Percentiles rank a stretch among this genome's conserved stretches.
These are phyloP conservation scores for Oryza australiensis DNA, from an alignment of 176 grass and related monocot species.

Conservation along the genomic window DNA sequence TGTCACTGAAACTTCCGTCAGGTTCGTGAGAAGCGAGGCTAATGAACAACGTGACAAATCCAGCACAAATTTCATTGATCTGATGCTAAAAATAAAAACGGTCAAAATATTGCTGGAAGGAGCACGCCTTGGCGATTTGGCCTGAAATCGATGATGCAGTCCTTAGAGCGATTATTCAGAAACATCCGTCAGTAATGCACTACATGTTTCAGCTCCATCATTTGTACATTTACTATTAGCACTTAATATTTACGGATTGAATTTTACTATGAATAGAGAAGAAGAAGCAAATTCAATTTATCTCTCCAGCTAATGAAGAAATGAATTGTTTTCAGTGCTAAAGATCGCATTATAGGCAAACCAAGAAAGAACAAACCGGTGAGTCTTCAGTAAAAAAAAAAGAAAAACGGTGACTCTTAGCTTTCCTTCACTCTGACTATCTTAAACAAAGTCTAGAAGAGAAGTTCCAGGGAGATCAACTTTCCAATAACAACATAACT, in stretches of 20 bases:
- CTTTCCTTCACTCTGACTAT: background rate
- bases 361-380: background rate
- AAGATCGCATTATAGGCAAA: background rate
- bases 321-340: background rate
- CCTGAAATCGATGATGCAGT: background rate
- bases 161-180: background rate
- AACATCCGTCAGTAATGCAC: background rate
- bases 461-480: background rate
- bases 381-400: background rate
- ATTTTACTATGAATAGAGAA: background rate
- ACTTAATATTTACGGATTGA: background rate
- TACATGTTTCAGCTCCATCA: background rate
- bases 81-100: background rate
- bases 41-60: background rate
- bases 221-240: background rate
- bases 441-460: background rate
- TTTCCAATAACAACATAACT: background rate
- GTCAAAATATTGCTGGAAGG: background rate
- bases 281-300: background rate
- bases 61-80: background rate
- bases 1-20: slow-evolving; percentile 28
- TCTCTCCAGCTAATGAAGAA: background rate
- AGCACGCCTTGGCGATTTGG: background rate
- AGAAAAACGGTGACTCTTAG: too few relatives aligned
- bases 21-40: background rate